A percentile compares a stretch with the other conserved stretches of the same genome.
Conservation (phyloP, 1,284 basidiomycete genomes). For the Irpex rosettiformis region DNA sequence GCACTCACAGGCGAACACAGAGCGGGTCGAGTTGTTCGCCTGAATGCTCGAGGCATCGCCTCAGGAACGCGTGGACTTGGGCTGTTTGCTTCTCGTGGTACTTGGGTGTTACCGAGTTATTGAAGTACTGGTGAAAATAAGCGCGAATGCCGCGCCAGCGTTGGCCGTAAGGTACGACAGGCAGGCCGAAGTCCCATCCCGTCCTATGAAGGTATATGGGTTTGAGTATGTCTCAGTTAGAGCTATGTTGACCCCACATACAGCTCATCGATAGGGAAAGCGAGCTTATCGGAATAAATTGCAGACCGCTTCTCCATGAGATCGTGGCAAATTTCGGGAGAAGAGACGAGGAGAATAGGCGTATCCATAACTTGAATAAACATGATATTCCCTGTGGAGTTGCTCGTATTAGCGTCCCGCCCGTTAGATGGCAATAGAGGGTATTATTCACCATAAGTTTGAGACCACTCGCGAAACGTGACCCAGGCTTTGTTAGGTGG, state of each 20-base stretch:
- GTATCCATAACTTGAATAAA: background rate
- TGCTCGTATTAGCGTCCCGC: background rate
- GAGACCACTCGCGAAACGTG: constrained; percentile 8
- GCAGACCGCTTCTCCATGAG: constrained; percentile 13
- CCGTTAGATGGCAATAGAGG: too few relatives aligned
- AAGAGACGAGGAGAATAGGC: background rate
- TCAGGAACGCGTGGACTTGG: constrained; percentile 11
- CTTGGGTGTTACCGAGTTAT: constrained; percentile 10
- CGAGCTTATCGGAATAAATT: constrained; percentile 11
- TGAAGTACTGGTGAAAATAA: constrained; percentile 21
- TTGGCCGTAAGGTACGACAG: constrained; percentile 19
- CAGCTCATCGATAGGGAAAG: background rate
- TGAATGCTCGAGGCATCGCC: constrained; percentile 2
- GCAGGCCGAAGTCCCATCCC: constrained; percentile 20
- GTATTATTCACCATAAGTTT: constrained; percentile 9
- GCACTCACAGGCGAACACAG: constrained; percentile 3
- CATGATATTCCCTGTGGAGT: background rate
- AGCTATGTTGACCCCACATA: background rate
- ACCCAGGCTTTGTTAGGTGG: background rate
- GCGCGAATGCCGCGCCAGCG: constrained; percentile 21
- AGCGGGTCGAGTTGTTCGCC: background rate
- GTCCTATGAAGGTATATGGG: constrained; percentile 5
- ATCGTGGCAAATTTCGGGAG: constrained; percentile 10
- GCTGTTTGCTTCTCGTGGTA: constrained; percentile 17
- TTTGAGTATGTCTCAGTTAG: background rate